A percentile compares a stretch with the other conserved stretches of the same genome.
phyloP scores from a whole-genome alignment of 2,329 filamentous ascomycete genomes.

The Claviceps spartinae region DNA sequence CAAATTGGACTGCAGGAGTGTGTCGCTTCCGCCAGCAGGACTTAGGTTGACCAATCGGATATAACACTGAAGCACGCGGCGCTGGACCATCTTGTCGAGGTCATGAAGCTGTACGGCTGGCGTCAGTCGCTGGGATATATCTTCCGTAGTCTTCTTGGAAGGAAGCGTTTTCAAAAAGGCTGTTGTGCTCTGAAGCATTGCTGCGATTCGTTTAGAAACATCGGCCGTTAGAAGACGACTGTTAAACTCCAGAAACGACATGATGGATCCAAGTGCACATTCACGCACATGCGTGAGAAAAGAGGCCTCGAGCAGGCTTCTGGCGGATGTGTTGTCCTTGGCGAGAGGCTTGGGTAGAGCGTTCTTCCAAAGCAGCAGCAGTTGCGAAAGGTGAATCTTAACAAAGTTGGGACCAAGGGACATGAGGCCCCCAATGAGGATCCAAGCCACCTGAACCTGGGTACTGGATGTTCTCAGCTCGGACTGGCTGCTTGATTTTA shows the following conservation, averaged over 20 bases:
- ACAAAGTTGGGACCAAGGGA: slow-evolving; percentile 94
- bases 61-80: slow-evolving; percentile 89
- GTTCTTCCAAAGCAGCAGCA: slow-evolving; percentile 93
- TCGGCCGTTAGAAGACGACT: slow-evolving; percentile 82
- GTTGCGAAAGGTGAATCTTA: slow-evolving; percentile 91
- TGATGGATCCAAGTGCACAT: slow-evolving; percentile 79
- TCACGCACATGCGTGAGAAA: slow-evolving; percentile 92
- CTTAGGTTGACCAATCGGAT: slow-evolving; percentile 81
- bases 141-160: slow-evolving; percentile 70
- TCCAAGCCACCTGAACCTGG: slow-evolving; percentile 96
- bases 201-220: slow-evolving; percentile 80
- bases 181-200: slow-evolving; percentile 91
- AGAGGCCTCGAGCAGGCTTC: slow-evolving; percentile 76
- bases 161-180: slow-evolving; percentile 79
- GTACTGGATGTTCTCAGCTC: slow-evolving; percentile 84
- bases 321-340: slow-evolving; percentile 75
- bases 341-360: slow-evolving; percentile 87
- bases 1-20: slow-evolving; percentile 79
- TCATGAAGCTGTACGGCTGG: slow-evolving; percentile 82
- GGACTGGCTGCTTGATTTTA: slow-evolving; percentile 85
- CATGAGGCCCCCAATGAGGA: slow-evolving; percentile 91
- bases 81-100: slow-evolving; percentile 81
- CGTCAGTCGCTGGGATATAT: slow-evolving; percentile 69
- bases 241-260: slow-evolving; percentile 90
- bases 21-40: slow-evolving; percentile 71